phyloP scores from a whole-genome alignment of 108 stramenopile species.

The Nitzschia inconspicua region DNA sequence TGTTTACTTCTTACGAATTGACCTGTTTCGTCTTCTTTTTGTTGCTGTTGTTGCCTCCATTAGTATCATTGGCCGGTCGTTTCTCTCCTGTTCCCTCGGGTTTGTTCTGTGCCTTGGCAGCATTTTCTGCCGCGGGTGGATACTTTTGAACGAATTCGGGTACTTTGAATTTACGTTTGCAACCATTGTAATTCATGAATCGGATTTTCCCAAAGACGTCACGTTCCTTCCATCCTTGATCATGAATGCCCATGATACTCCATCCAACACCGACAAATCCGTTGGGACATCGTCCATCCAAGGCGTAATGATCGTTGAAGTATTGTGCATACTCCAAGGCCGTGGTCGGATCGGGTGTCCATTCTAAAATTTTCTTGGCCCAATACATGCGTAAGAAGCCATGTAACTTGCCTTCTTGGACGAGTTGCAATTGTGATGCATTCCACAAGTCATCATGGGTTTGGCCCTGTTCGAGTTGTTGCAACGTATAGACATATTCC shows the following conservation, averaged over 20 bases:
- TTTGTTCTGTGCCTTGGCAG: constrained; percentile 37
- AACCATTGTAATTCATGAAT: constrained; percentile 97
- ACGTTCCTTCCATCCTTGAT: constrained; percentile 88
- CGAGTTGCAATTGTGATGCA: constrained; percentile 93
- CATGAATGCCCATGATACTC: constrained; percentile 96
- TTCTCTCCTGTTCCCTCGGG: no score
- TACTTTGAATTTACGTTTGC: constrained; percentile 94
- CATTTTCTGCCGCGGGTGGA: constrained; percentile 66
- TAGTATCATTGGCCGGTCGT: no score
- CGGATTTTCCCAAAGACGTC: constrained; percentile 97
- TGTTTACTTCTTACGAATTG: no score
- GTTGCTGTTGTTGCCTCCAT: neutral
- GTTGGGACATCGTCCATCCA: constrained; percentile 98
- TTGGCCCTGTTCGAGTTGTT: constrained; percentile 76
- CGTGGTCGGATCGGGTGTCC: constrained; percentile 85
- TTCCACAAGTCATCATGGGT: constrained; percentile 99
- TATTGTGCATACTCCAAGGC: constrained; percentile 87
- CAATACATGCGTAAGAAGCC: constrained; percentile 99
- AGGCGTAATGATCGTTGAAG: constrained; percentile 95
- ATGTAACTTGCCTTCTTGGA: constrained; percentile 94
- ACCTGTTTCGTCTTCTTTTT: neutral
- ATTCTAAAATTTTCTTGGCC: constrained; percentile 99
- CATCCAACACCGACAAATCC: constrained; percentile 97
- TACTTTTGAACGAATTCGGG: constrained; percentile 75
- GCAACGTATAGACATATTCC: constrained; percentile 79